Conservation (phyloP, 1,284 basidiomycete genomes). For the Trichosporon sp. region DNA sequence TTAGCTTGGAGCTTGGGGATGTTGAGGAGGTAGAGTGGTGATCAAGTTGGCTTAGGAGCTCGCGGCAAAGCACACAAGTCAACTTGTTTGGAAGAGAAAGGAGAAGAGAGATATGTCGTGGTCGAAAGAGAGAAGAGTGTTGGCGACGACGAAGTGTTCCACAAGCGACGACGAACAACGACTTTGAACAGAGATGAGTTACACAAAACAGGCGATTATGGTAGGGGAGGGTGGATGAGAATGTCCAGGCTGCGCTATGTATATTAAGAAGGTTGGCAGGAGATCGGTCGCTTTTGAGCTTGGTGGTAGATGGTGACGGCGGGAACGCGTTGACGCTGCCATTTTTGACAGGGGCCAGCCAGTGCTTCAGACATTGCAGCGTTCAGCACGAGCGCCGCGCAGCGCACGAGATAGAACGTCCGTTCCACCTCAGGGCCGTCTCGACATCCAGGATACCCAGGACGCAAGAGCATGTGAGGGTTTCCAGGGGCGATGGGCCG, state of each 20-base stretch:
- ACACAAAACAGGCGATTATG: not conserved
- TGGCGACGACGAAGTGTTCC: not conserved
- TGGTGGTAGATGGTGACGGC: constrained; percentile 1
- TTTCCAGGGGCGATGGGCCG: not conserved
- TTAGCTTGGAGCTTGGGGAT: not conserved
- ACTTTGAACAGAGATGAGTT: not conserved
- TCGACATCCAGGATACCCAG: constrained; percentile 1
- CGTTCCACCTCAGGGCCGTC: not conserved
- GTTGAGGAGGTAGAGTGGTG: not conserved
- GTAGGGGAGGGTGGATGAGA: not conserved
- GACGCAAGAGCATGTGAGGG: not conserved
- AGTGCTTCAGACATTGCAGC: not conserved
- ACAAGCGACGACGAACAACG: not conserved
- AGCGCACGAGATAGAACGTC: not conserved
- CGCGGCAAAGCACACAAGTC: not conserved
- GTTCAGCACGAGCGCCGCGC: not conserved
- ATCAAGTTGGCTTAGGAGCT: not conserved
- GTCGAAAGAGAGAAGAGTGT: not conserved
- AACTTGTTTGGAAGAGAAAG: not conserved
- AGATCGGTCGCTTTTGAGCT: not conserved
- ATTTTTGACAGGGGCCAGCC: constrained; percentile 1
- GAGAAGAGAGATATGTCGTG: not conserved
- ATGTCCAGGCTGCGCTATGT: not conserved
- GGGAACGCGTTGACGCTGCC: constrained; percentile 3
- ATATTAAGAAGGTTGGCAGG: not conserved